Evolutionary conservation across 192 early-diverging fungal genomes (phyloP).

Genomic region (Gigaspora rosea): DNA sequence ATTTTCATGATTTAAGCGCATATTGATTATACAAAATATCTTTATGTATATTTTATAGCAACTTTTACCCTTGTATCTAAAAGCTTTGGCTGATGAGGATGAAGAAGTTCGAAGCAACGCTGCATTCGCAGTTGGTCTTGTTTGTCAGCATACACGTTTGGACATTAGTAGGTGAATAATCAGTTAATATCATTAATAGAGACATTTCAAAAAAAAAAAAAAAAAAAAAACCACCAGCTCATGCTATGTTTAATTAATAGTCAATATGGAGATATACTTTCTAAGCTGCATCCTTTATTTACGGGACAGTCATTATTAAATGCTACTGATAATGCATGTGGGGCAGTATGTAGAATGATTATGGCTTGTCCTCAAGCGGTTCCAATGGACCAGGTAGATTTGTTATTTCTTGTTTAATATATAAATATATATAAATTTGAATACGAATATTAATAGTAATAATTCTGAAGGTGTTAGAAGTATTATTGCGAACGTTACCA

Average conservation of each 20-base stretch:
- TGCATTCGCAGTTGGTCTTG: slow-evolving; percentile 76
- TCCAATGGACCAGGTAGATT: slow-evolving; percentile 57
- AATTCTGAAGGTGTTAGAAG: slow-evolving; percentile 55
- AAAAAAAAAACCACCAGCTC: not conserved
- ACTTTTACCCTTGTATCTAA: slow-evolving; percentile 70
- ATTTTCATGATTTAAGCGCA: not conserved
- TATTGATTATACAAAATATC: not conserved
- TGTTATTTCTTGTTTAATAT: too few relatives aligned
- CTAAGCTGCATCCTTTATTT: slow-evolving; percentile 67
- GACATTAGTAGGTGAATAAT: slow-evolving; percentile 1
- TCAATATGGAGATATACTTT: slow-evolving; percentile 64
- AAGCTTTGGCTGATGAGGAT: slow-evolving; percentile 73
- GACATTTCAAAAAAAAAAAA: not conserved
- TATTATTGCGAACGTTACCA: slow-evolving; percentile 67
- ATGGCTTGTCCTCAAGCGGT: slow-evolving; percentile 67
- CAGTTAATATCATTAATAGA: not conserved
- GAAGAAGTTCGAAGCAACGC: slow-evolving; percentile 87
- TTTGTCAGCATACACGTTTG: slow-evolving; percentile 59
- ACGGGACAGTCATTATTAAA: slow-evolving; percentile 51
- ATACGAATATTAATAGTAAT: not conserved
- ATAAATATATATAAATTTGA: not conserved
- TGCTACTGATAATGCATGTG: slow-evolving; percentile 76
- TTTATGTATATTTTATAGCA: slow-evolving; percentile 37
- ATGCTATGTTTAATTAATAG: slow-evolving; percentile 24
- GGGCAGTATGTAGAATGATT: slow-evolving; percentile 77